Percentiles rank a stretch among this genome's conserved stretches.
phyloP scores from a whole-genome alignment of 345 rosid species.

The Triadica sebifera region DNA sequence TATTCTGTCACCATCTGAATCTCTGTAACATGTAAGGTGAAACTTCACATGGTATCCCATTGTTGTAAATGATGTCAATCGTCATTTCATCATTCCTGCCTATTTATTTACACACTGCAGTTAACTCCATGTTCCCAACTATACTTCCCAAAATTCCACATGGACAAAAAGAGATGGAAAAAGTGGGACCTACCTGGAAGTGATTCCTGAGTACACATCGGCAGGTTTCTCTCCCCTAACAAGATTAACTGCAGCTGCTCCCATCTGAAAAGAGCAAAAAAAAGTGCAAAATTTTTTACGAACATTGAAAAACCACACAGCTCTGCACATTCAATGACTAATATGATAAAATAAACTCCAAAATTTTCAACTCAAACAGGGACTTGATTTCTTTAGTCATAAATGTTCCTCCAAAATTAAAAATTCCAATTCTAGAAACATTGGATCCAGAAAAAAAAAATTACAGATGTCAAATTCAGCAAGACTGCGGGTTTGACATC shows the following conservation, averaged over 20 bases:
- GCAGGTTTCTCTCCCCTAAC: slow-evolving; percentile 89
- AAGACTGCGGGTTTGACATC: not conserved
- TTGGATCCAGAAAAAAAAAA: too few species aligned
- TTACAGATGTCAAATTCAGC: not conserved
- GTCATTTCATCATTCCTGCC: not conserved
- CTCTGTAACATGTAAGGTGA: not conserved
- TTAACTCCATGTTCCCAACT: not conserved
- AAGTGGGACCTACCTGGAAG: slow-evolving; percentile 53
- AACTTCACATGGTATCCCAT: not conserved
- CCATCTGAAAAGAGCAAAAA: slow-evolving; percentile 67
- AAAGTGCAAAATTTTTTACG: not conserved
- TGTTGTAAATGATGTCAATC: not conserved
- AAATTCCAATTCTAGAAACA: slow-evolving; percentile 2
- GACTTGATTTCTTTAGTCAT: not conserved
- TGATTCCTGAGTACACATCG: slow-evolving; percentile 92
- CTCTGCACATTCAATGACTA: not conserved
- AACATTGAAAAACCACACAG: not conserved
- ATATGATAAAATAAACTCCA: not conserved
- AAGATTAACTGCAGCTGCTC: slow-evolving; percentile 97
- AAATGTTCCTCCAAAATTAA: not conserved
- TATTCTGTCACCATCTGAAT: not conserved
- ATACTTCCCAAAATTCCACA: not conserved
- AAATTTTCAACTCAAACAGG: slow-evolving; percentile 1
- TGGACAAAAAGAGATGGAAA: slow-evolving; percentile 8
- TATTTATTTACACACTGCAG: not conserved